Evolutionary conservation across 2,329 filamentous ascomycete species (phyloP).

Genomic region (Aspergillus eucalypticola): DNA sequence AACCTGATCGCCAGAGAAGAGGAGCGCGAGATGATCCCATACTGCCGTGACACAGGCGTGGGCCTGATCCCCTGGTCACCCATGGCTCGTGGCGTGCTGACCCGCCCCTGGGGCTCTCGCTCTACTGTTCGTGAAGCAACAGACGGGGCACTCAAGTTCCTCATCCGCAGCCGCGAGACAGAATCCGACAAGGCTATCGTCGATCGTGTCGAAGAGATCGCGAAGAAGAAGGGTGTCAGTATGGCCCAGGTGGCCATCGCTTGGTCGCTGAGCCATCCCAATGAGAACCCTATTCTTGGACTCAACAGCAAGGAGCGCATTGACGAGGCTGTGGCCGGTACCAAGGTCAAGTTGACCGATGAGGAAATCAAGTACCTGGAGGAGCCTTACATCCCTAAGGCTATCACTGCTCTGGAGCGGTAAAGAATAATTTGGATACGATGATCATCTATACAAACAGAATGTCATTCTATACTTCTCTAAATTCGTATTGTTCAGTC

Average conservation of each 20-base stretch:
- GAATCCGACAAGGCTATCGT: slow-evolving; percentile 57
- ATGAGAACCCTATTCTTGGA: slow-evolving; percentile 62
- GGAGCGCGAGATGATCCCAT: slow-evolving; percentile 34
- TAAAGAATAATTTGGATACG: slow-evolving; percentile 13
- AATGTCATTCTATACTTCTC: too few species aligned
- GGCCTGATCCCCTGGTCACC: slow-evolving; percentile 66
- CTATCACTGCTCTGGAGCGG: slow-evolving; percentile 28
- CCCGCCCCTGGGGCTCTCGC: slow-evolving; percentile 56
- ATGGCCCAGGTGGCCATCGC: slow-evolving; percentile 67
- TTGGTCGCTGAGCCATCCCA: slow-evolving; percentile 59
- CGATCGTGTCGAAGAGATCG: slow-evolving; percentile 58
- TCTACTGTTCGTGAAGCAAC: slow-evolving; percentile 62
- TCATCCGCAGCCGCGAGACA: slow-evolving; percentile 45
- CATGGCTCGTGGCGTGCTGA: slow-evolving; percentile 62
- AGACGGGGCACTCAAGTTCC: slow-evolving; percentile 44
- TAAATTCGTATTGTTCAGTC: too few species aligned
- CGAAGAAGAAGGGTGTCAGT: slow-evolving; percentile 57
- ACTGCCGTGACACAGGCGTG: slow-evolving; percentile 54
- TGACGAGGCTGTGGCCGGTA: slow-evolving; percentile 58
- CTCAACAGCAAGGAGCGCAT: slow-evolving; percentile 61
- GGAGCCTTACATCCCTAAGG: slow-evolving; percentile 60
- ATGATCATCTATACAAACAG: not conserved
- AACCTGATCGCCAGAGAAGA: slow-evolving; percentile 51
- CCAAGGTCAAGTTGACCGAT: slow-evolving; percentile 51
- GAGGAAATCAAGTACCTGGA: slow-evolving; percentile 65